Percentiles rank a stretch among this genome's conserved stretches.
These are phyloP conservation scores for Coleophoma eucalyptorum DNA, from an alignment of 2,329 filamentous ascomycete genomes.

Conservation along the genomic window DNA sequence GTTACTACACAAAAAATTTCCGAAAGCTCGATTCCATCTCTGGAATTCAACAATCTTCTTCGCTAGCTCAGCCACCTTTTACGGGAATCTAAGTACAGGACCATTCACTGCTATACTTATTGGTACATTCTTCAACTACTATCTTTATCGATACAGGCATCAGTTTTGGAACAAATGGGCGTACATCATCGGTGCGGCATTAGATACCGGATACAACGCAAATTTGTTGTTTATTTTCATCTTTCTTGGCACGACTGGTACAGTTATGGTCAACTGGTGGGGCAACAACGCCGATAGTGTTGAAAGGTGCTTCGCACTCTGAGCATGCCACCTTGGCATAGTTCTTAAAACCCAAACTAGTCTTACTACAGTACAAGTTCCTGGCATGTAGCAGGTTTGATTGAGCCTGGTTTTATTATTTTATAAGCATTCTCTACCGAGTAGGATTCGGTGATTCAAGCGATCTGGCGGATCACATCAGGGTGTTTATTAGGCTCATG, in stretches of 20 bases:
- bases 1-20: not conserved
- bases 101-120: conserved; percentile 1
- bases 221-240: not conserved
- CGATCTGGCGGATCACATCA: too few relatives aligned
- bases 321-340: too few relatives aligned
- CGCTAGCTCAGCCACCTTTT: not conserved
- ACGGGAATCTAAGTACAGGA: not conserved
- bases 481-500: too few relatives aligned
- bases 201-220: not conserved
- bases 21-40: not conserved
- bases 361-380: too few relatives aligned
- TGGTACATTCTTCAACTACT: not conserved
- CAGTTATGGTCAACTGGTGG: not conserved
- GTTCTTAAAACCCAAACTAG: too few relatives aligned
- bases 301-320: not conserved
- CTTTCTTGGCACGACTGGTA: not conserved
- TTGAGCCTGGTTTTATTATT: too few relatives aligned
- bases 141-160: not conserved
- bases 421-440: too few relatives aligned
- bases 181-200: not conserved
- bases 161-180: conserved; percentile 1
- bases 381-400: too few relatives aligned
- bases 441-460: too few relatives aligned
- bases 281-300: not conserved
- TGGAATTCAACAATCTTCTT: conserved; percentile 1